Base-by-base conservation (phyloP, 225 moss, liverwort and hornwort genomes). In the Physcomitrellopsis africana region DNA sequence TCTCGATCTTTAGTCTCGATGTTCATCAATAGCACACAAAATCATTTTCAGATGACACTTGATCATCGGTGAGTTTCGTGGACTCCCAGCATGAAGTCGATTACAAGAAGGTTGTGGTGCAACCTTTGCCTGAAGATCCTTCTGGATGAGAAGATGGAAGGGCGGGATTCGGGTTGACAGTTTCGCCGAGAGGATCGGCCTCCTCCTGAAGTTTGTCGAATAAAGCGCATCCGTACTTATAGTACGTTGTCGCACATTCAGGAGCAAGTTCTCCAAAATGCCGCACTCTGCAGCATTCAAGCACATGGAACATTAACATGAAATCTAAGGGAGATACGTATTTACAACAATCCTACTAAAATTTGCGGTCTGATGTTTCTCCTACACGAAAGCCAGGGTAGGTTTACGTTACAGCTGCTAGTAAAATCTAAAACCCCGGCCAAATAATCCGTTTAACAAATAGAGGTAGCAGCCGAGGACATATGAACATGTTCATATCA, bases 191-290 rank as follows among this genome's bases (percentile, higher is more conserved):
- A 5, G 97, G 86, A 60, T 99, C 97, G 16, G 92, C 80, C 67
- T 99, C 94, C 16, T 90, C 76, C 80, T 99, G 97, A 44, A 90
- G 91, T 81, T 92, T 99, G 89, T 93, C 94, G 27, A 95, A 87
- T 48, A 94, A 70, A 51, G 97, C 93, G 86, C 87, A 89, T 13
- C 97, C 97, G 71, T 90, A 92, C 77, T 92, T 99, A 70, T 90
- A 94, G 62, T 91, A 93, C 24, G 93, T 90, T 18, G 67, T 84
- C 19, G 90, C 93, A 76, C 93, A 93, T 83, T 95, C 94, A 3
- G 83, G 85, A 17, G 84, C 90, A 69, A 99, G 81, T 75, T 95
- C 97, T 59, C 97, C 97, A 66, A 86, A 93, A 70, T 88, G 87
- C 23, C 87, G 83, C 27, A 92, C 93, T 73, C 93, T 93, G 84